These are phyloP conservation scores for Pseudonitzschia multiseries DNA, from an alignment of 108 stramenopile genomes.

Conservation along the genomic window DNA sequence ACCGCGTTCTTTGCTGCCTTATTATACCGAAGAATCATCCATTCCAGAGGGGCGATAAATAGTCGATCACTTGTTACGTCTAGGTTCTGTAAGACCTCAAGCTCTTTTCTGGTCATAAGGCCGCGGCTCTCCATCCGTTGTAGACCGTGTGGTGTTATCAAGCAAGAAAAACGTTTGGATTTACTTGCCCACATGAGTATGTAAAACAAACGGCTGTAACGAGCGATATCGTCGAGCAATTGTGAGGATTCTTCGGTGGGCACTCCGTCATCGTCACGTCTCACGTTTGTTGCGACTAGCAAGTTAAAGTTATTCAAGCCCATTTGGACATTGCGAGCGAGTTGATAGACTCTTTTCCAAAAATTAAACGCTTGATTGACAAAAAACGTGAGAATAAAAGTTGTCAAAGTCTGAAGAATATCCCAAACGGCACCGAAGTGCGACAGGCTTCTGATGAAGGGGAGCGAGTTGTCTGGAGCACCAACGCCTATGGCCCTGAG, in stretches of 20 bases:
- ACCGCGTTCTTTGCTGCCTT: slow-evolving; percentile 27
- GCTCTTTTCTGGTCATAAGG: slow-evolving; percentile 25
- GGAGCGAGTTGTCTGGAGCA: slow-evolving; percentile 14
- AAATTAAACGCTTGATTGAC: slow-evolving; percentile 29
- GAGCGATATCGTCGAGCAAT: slow-evolving; percentile 25
- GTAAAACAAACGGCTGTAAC: slow-evolving; percentile 26
- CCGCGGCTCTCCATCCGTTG: slow-evolving; percentile 24
- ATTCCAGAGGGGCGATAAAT: slow-evolving; percentile 27
- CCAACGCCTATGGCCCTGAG: neutral
- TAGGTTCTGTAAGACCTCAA: slow-evolving; percentile 21
- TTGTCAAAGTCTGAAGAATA: slow-evolving; percentile 15
- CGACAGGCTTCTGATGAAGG: slow-evolving; percentile 10
- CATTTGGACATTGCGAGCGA: slow-evolving; percentile 28
- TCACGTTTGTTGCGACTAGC: slow-evolving; percentile 3
- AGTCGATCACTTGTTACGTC: slow-evolving; percentile 21
- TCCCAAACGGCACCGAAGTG: slow-evolving; percentile 19
- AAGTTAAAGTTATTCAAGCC: slow-evolving; percentile 17
- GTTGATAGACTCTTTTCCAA: slow-evolving; percentile 27
- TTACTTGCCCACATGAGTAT: slow-evolving; percentile 30
- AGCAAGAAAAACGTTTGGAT: slow-evolving; percentile 19
- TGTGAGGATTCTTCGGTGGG: slow-evolving; percentile 13
- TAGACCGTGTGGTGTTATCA: slow-evolving; percentile 20
- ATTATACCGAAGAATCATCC: slow-evolving; percentile 25
- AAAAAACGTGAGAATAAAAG: slow-evolving; percentile 36
- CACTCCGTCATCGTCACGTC: slow-evolving; percentile 7